phyloP scores from a whole-genome alignment of 148 eudicot species.

The Rhododendron ferrugineum region DNA sequence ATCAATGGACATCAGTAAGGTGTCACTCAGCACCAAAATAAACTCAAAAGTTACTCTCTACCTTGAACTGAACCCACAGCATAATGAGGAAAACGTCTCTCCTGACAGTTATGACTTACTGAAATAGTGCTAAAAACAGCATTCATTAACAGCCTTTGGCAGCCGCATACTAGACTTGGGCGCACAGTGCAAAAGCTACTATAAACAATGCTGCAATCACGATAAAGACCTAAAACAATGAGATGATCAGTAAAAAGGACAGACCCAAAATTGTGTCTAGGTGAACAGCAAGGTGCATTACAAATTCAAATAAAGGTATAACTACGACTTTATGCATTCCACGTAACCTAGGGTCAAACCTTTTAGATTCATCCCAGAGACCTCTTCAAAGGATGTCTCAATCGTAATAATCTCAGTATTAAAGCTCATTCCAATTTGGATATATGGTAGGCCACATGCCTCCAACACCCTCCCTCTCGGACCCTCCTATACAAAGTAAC shows the following conservation, averaged over 20 bases:
- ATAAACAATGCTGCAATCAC: background rate
- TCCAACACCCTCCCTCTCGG: no score
- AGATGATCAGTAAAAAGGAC: background rate
- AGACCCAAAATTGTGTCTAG: background rate
- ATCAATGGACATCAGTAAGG: background rate
- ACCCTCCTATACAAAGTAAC: no score
- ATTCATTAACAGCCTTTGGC: background rate
- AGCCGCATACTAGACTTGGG: background rate
- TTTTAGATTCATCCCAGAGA: background rate
- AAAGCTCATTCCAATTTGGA: background rate
- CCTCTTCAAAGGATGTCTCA: background rate
- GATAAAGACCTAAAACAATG: background rate
- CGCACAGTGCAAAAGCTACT: background rate
- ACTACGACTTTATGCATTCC: background rate
- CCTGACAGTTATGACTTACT: background rate
- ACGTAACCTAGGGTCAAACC: background rate
- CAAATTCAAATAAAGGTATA: background rate
- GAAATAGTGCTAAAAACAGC: background rate
- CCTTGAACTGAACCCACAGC: background rate
- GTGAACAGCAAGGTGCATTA: background rate
- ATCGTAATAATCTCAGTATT: background rate
- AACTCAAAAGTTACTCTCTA: background rate
- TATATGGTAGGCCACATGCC: background rate
- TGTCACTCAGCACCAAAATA: background rate
- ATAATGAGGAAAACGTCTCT: background rate